These are phyloP conservation scores for Vaccinium macrocarpon DNA, from an alignment of 148 eudicot species.

Conservation along the genomic window DNA sequence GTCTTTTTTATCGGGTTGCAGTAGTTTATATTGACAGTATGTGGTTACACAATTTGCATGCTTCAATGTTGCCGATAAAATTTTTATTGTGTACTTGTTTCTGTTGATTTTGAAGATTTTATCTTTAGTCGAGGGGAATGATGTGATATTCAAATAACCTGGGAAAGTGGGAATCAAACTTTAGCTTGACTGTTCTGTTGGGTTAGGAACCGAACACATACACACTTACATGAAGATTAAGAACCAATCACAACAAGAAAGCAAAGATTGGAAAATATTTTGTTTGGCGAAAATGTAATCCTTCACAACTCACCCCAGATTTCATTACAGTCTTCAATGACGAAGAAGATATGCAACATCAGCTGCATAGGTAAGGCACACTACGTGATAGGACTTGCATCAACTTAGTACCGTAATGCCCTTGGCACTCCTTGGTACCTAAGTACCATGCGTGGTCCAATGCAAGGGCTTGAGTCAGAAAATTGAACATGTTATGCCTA, in stretches of 20 bases:
- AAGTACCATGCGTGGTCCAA: background rate
- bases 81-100: background rate
- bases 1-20: background rate
- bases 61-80: background rate
- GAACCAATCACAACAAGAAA: too few relatives aligned
- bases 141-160: too few relatives aligned
- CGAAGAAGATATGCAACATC: background rate
- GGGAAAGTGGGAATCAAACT: too few relatives aligned
- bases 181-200: too few relatives aligned
- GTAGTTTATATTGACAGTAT: background rate
- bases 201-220: background rate
- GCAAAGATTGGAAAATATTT: too few relatives aligned
- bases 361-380: background rate
- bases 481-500: background rate
- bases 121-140: background rate
- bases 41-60: background rate
- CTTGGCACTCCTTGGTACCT: background rate
- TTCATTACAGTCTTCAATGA: background rate
- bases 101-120: background rate
- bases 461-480: background rate
- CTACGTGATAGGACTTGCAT: background rate
- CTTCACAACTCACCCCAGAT: background rate
- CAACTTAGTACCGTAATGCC: background rate
- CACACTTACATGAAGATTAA: too few relatives aligned
- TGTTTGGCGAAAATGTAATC: too few relatives aligned